These are phyloP conservation scores for Euphorbia pulcherrima DNA, from an alignment of 345 rosid genomes.

Conservation along the genomic window DNA sequence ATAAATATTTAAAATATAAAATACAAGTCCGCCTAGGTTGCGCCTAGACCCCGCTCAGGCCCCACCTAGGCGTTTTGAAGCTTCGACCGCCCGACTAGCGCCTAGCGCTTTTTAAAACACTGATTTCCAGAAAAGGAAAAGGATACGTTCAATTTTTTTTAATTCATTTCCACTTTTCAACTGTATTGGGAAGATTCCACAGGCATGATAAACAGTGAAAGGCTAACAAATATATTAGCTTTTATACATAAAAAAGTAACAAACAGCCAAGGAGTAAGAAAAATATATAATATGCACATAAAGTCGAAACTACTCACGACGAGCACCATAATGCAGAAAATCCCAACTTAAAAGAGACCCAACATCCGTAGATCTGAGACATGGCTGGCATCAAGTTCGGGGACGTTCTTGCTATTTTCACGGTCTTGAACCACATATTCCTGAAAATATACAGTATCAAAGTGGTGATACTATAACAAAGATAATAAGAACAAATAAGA, in stretches of 20 bases:
- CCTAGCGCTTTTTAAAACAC: too few species aligned
- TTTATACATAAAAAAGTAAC: background rate
- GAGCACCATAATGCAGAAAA: constrained; percentile 12
- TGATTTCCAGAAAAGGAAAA: background rate
- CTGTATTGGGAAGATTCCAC: background rate
- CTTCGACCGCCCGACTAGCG: too few species aligned
- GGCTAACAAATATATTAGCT: background rate
- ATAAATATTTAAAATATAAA: too few species aligned
- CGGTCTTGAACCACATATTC: constrained; percentile 94
- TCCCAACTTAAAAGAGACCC: constrained; percentile 57
- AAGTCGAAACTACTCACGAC: constrained; percentile 27
- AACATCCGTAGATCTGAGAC: constrained; percentile 84
- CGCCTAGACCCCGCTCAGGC: too few species aligned
- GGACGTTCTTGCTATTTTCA: constrained; percentile 59
- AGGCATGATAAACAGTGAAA: background rate
- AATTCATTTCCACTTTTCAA: background rate
- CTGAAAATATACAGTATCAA: constrained; percentile 32
- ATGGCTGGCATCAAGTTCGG: constrained; percentile 86
- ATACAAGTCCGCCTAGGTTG: too few species aligned
- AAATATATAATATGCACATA: background rate
- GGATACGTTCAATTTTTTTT: background rate
- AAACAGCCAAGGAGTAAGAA: background rate
- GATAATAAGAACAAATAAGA: background rate
- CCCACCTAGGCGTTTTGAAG: too few species aligned
- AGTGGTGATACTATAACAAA: background rate